These are phyloP conservation scores for Thermoascus crustaceus DNA, from an alignment of 2,329 filamentous ascomycete genomes.

Conservation along the genomic window DNA sequence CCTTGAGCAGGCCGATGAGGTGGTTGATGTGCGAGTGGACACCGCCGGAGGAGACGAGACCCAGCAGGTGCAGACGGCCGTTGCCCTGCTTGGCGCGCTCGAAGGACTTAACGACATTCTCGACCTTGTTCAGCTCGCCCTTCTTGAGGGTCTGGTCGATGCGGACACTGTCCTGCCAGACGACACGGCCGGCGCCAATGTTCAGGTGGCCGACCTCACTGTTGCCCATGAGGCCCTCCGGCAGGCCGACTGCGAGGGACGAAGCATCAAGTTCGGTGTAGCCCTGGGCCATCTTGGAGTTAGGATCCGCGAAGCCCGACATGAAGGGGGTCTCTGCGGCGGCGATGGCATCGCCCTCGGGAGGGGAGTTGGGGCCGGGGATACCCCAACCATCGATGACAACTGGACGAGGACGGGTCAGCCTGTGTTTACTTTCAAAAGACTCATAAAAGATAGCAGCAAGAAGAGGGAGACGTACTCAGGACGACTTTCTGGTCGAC, in stretches of 20 bases:
- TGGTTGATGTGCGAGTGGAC: conserved; percentile 96
- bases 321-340: conserved; percentile 89
- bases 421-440: conserved; percentile 21
- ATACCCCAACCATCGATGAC: conserved; percentile 99
- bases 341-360: conserved; percentile 89
- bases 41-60: conserved; percentile 89
- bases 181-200: conserved; percentile 92
- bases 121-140: conserved; percentile 64
- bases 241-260: conserved; percentile 87
- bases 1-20: conserved; percentile 75
- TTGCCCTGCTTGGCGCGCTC: conserved; percentile 76
- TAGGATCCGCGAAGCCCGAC: conserved; percentile 66
- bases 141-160: conserved; percentile 93
- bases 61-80: conserved; percentile 83
- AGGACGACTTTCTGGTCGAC: conserved; percentile 63
- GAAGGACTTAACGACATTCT: conserved; percentile 71
- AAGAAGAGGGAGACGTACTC: conserved; percentile 41
- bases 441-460: conserved; percentile 18
- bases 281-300: conserved; percentile 67
- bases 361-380: conserved; percentile 67
- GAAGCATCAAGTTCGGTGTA: conserved; percentile 93
- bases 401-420: conserved; percentile 49
- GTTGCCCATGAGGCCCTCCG: conserved; percentile 97
- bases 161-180: conserved; percentile 96
- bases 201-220: conserved; percentile 98